A percentile compares a stretch with the other conserved stretches of the same genome.
phyloP scores from a whole-genome alignment of 306 rosid species.

The Rosa chinensis region DNA sequence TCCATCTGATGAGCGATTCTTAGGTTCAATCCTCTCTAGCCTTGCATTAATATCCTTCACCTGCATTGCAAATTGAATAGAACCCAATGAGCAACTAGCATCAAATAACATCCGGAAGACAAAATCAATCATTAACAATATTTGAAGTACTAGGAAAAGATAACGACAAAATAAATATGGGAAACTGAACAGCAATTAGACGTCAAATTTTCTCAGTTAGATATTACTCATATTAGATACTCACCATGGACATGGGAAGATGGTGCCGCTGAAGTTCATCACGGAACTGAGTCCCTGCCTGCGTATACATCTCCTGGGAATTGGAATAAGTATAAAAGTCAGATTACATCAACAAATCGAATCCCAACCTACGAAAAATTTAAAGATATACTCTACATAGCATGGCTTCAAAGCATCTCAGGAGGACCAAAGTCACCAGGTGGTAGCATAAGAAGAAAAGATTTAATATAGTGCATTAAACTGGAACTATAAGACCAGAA shows the following conservation, averaged over 20 bases:
- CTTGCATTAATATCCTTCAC: conserved; percentile 95
- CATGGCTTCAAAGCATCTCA: background rate
- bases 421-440: background rate
- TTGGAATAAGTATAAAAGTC: background rate
- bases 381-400: background rate
- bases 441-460: background rate
- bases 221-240: conserved; percentile 11
- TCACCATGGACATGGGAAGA: conserved; percentile 86
- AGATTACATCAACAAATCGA: conserved; percentile 5
- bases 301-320: conserved; percentile 88
- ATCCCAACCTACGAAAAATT: background rate
- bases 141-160: background rate
- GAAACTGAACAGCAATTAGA: conserved; percentile 5
- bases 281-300: conserved; percentile 92
- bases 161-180: background rate
- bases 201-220: conserved; percentile 11
- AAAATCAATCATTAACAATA: background rate
- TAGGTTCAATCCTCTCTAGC: conserved; percentile 89
- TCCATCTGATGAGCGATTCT: conserved; percentile 70
- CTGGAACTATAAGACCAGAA: background rate
- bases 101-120: background rate
- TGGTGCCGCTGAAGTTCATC: conserved; percentile 92
- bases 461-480: background rate
- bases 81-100: background rate
- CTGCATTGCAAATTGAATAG: conserved; percentile 39